Base-by-base conservation (phyloP, 2,329 filamentous ascomycete species). In the Aureobasidium mangrovei region DNA sequence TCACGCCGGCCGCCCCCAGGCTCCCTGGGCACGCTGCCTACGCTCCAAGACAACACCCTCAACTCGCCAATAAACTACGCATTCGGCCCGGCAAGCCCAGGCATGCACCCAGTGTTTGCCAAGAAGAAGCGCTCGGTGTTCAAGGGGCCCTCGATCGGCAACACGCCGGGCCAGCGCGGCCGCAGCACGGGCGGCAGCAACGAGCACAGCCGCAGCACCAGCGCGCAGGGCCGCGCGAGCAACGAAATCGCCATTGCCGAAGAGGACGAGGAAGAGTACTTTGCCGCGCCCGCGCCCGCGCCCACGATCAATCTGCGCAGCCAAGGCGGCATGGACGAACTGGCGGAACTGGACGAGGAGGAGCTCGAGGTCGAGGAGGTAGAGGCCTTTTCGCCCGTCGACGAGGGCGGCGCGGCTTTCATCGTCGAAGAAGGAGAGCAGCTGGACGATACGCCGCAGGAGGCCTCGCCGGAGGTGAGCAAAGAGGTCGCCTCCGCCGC, bases 111-210 rank as follows among this genome's bases (percentile, higher is more conserved):
- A 0, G 74, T 89, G 42, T 94, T 93, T 64, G 88, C 88, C 1
- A 89, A 89, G 66, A 74, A 88, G 56, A 94, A 91, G 71, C 80
- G 86, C 56, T 88, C 82, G 54, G 69, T 91, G 2, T 93, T 94
- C 74, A 91, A 91, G 66, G 88, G 88, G 0, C 88, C 88, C 0
- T 83, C 82, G 69, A 71, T 85, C 31, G 78, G 79, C 59, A 73
- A 65, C 61, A 83, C 55, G 41, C 33, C 56, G 47, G 76, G 78
- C 55, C 84, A 74, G 12, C 41, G 29, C 1, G 48, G 54, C 8
- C 28, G 46, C 26, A 42, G 49, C 42, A 39, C 42, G 3, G 33
- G 57, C 28, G 46, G 46, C 36, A 58, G 62, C 10, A 59, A 59
- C 10, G 57, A 52, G 7, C 57, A 56, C 28, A 66, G 62, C 41